These are phyloP conservation scores for Chrysopogon serrulatus DNA, from an alignment of 176 grass and related monocot species.

Conservation along the genomic window DNA sequence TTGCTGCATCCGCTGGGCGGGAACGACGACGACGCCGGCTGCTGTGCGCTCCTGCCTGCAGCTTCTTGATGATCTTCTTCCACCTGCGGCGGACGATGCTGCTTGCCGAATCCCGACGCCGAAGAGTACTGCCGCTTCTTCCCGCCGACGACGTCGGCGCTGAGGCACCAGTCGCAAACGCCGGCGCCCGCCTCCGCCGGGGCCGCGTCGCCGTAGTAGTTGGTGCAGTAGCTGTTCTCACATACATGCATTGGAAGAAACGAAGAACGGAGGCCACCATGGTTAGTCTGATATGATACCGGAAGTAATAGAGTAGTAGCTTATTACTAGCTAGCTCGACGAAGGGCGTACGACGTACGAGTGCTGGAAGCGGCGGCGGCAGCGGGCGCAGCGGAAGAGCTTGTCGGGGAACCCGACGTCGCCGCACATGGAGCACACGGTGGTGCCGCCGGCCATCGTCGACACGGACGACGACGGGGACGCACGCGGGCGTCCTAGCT, in stretches of 20 bases:
- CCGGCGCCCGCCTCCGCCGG: conserved; percentile 25
- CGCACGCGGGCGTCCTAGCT: not conserved
- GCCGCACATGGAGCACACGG: conserved; percentile 93
- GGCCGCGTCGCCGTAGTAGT: conserved; percentile 72
- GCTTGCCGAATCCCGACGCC: not conserved
- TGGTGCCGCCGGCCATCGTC: conserved; percentile 21
- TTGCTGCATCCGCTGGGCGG: conserved; percentile 9
- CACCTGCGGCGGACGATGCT: conserved; percentile 15
- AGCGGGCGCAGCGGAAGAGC: conserved; percentile 86
- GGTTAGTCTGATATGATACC: not conserved
- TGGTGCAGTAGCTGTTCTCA: conserved; percentile 79
- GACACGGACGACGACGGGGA: not conserved
- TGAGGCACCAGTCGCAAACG: conserved; percentile 95
- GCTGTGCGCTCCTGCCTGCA: not conserved
- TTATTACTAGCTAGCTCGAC: too few relatives aligned
- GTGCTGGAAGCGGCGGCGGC: conserved; percentile 85
- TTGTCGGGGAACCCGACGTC: conserved; percentile 97
- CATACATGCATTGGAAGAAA: not conserved
- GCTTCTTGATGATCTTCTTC: not conserved
- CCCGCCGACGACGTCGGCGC: conserved; percentile 15
- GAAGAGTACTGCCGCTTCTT: not conserved
- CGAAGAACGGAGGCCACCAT: not conserved
- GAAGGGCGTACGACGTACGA: conserved; percentile 34
- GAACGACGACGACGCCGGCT: not conserved
- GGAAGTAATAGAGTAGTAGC: not conserved